Evolutionary conservation across 1,284 basidiomycete species (phyloP).

Genomic region (Tetrapyrgos nigripes): DNA sequence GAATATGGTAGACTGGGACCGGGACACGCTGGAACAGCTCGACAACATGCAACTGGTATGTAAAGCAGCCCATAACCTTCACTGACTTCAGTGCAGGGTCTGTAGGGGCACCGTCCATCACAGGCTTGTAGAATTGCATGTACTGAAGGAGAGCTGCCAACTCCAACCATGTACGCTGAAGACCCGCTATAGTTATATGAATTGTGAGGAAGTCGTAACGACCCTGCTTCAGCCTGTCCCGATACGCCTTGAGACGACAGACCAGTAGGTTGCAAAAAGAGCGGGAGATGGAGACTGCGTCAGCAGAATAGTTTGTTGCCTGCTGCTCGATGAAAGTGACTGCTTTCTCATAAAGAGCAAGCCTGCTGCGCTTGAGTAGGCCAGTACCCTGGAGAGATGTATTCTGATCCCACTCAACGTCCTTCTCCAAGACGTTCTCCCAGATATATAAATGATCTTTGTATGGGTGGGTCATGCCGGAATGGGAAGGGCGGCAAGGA

Average conservation of each 20-base stretch:
- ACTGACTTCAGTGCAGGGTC: too few species aligned
- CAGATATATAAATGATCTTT: neutral
- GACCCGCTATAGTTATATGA: neutral
- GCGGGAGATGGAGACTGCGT: neutral
- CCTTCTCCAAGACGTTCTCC: neutral
- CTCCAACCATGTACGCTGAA: constrained; percentile 3
- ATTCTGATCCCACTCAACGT: neutral
- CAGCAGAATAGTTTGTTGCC: neutral
- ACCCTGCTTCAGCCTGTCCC: neutral
- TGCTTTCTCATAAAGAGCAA: neutral
- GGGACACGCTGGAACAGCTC: neutral
- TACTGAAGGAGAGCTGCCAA: neutral
- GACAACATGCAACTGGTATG: neutral
- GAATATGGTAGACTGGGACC: neutral
- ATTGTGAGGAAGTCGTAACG: neutral
- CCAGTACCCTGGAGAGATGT: neutral
- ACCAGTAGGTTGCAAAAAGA: neutral
- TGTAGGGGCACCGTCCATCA: neutral
- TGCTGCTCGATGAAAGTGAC: neutral
- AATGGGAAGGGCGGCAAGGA: neutral
- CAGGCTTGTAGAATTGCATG: constrained; percentile 2
- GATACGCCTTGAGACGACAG: neutral
- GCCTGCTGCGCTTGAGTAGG: neutral
- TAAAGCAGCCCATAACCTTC: neutral
- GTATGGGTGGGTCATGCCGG: neutral